These are phyloP conservation scores for Claviceps cyperi DNA, from an alignment of 2,329 filamentous ascomycete species.

Conservation along the genomic window DNA sequence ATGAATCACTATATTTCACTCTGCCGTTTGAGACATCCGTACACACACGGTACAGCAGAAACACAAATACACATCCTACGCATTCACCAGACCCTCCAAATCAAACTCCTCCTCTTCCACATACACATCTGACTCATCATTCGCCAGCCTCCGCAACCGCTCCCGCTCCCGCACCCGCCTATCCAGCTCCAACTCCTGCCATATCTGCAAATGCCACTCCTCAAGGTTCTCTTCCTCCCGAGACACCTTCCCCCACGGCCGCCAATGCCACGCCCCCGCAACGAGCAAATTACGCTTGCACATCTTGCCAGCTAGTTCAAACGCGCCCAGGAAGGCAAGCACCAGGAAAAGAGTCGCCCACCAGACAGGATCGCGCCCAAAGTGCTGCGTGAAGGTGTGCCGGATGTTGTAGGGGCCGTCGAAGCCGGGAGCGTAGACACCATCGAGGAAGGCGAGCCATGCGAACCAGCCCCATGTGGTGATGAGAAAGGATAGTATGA, in stretches of 20 bases:
- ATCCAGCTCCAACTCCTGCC: conserved; percentile 45
- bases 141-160: conserved; percentile 26
- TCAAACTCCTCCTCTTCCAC: conserved; percentile 10
- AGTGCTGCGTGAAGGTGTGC: conserved; percentile 48
- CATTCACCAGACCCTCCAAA: conserved; percentile 3
- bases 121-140: conserved; percentile 17
- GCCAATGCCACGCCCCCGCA: conserved; percentile 32
- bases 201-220: conserved; percentile 39
- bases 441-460: conserved; percentile 62
- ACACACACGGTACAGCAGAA: no score
- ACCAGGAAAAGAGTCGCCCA: conserved; percentile 58
- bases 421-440: conserved; percentile 37
- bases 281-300: conserved; percentile 31
- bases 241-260: conserved; percentile 23
- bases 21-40: no score
- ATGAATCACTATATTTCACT: no score
- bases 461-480: conserved; percentile 51
- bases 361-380: conserved; percentile 57
- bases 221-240: conserved; percentile 22
- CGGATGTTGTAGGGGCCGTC: conserved; percentile 51
- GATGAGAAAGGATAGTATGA: conserved; percentile 41
- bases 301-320: conserved; percentile 49
- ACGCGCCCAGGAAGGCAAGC: conserved; percentile 41
- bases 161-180: conserved; percentile 26
- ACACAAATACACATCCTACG: background rate